Evolutionary conservation across 768 basidiomycete genomes (phyloP).

Genomic region (Phaeolepiota aurea): DNA sequence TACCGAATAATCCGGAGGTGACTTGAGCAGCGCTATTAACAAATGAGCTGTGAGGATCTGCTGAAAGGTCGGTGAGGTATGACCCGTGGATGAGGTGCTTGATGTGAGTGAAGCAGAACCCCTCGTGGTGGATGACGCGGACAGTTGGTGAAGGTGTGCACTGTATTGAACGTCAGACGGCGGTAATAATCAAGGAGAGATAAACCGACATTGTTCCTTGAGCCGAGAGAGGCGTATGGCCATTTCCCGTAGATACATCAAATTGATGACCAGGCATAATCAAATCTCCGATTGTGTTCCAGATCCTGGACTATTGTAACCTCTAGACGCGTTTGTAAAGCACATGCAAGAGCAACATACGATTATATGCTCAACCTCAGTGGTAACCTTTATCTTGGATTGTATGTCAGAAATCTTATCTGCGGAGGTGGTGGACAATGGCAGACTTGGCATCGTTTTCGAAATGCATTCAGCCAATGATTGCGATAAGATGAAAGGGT

Average conservation of each 20-base stretch:
- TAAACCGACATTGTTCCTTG: slow-evolving; percentile 54
- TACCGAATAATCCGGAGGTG: slow-evolving; percentile 46
- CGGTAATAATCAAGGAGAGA: slow-evolving; percentile 8
- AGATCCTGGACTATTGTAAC: slow-evolving; percentile 51
- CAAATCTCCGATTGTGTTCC: slow-evolving; percentile 56
- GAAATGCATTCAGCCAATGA: no score
- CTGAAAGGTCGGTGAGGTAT: slow-evolving; percentile 44
- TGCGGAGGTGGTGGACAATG: no score
- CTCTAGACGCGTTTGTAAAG: neutral
- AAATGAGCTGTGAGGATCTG: slow-evolving; percentile 68
- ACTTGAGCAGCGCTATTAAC: slow-evolving; percentile 47
- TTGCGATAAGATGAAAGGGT: no score
- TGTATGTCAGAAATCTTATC: neutral
- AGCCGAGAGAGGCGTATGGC: slow-evolving; percentile 32
- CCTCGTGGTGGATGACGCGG: slow-evolving; percentile 36
- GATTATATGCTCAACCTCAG: slow-evolving; percentile 55
- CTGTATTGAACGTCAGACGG: slow-evolving; percentile 33
- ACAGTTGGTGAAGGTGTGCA: slow-evolving; percentile 47
- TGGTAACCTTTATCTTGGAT: slow-evolving; percentile 42
- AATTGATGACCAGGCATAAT: slow-evolving; percentile 48
- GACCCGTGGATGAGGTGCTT: slow-evolving; percentile 32
- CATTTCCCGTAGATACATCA: slow-evolving; percentile 15
- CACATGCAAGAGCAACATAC: slow-evolving; percentile 19
- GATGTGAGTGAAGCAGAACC: slow-evolving; percentile 47
- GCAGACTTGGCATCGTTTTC: no score